Conservation (phyloP, 1,139 yeast species). For the Diutina siamensis region DNA sequence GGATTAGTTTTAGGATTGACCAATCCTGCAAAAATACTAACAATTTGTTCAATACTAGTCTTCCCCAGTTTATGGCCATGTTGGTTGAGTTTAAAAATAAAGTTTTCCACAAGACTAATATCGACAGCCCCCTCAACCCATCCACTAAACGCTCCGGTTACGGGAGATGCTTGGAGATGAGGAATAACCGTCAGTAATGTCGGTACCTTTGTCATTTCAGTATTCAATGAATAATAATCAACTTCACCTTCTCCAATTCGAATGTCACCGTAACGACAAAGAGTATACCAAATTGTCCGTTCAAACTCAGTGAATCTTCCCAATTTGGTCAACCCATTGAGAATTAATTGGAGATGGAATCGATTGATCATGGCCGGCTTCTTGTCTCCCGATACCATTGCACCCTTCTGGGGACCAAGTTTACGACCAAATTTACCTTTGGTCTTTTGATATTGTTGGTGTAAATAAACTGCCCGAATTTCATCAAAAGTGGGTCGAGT, state of each 20-base stretch:
- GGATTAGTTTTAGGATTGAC: conserved; percentile 14
- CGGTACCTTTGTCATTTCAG: neutral
- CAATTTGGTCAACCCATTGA: conserved; percentile 23
- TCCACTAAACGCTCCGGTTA: neutral
- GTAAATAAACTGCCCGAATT: conserved; percentile 10
- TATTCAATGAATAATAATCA: neutral
- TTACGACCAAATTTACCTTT: conserved; percentile 16
- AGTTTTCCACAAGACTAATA: conserved; percentile 17
- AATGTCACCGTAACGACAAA: neutral
- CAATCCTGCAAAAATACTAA: conserved; percentile 9
- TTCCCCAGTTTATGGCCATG: conserved; percentile 12
- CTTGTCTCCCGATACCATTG: conserved; percentile 7
- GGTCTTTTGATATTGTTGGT: conserved; percentile 13
- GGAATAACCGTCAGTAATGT: neutral
- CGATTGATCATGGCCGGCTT: conserved; percentile 16
- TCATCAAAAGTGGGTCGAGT: conserved; percentile 17
- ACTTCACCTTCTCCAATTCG: neutral
- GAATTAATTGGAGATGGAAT: conserved; percentile 19
- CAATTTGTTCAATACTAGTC: conserved; percentile 11
- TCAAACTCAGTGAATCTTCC: conserved; percentile 24
- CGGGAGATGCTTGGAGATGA: neutral
- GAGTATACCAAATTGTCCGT: conserved; percentile 18
- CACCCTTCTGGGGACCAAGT: conserved; percentile 9
- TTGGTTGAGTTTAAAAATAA: conserved; percentile 23
- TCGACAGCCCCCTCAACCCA: neutral